phyloP scores from a whole-genome alignment of 2,329 filamentous ascomycete genomes.

The Penicillium sp. region DNA sequence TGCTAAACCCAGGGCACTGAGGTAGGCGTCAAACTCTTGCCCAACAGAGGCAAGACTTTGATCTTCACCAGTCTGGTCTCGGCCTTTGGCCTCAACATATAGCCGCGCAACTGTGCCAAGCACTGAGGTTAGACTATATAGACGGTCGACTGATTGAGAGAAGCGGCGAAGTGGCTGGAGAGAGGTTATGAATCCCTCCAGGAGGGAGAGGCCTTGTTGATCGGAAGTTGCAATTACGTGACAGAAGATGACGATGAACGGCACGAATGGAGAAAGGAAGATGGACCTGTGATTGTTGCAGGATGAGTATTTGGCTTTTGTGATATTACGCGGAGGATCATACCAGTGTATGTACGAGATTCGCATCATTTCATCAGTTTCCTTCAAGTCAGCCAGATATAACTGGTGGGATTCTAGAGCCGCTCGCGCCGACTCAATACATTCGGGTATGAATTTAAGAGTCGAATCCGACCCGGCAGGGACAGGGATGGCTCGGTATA shows the following conservation, averaged over 20 bases:
- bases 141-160: conserved; percentile 63
- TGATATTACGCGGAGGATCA: too few species aligned
- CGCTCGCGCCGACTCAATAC: conserved; percentile 41
- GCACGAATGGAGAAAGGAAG: conserved; percentile 53
- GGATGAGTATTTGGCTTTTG: not conserved
- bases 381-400: conserved; percentile 32
- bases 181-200: conserved; percentile 62
- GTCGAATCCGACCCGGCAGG: conserved; percentile 24
- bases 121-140: conserved; percentile 66
- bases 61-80: conserved; percentile 53
- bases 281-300: conserved; percentile 34
- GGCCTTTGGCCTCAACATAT: conserved; percentile 67
- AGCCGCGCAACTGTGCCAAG: conserved; percentile 65
- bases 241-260: conserved; percentile 56
- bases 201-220: conserved; percentile 56
- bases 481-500: conserved; percentile 46
- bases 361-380: conserved; percentile 31
- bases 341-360: conserved; percentile 45
- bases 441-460: conserved; percentile 40
- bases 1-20: conserved; percentile 66
- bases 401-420: conserved; percentile 40
- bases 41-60: conserved; percentile 56
- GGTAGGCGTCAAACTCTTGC: conserved; percentile 67
- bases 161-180: conserved; percentile 56
- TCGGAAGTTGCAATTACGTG: conserved; percentile 57